Evolutionary conservation across 306 rosid species (phyloP).

Genomic region (Vigna trinervia): DNA sequence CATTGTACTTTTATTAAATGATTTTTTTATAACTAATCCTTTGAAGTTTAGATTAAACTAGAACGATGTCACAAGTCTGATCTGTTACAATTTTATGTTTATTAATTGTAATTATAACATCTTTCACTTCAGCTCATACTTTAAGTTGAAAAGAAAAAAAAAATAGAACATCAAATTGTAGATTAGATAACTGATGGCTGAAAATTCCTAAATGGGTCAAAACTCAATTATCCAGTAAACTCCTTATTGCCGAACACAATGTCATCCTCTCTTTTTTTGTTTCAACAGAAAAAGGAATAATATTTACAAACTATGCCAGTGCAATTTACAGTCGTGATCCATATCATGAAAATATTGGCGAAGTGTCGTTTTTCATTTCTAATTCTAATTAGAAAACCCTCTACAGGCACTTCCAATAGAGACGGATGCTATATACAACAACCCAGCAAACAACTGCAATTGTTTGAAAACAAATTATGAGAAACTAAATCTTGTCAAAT

Average conservation of each 20-base stretch:
- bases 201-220: neutral
- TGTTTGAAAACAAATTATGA: constrained; percentile 14
- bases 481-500: constrained; percentile 2
- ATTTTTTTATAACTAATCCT: too few relatives aligned
- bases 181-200: too few relatives aligned
- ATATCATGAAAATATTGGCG: neutral
- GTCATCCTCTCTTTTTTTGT: neutral
- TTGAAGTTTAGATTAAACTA: too few relatives aligned
- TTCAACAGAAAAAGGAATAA: neutral
- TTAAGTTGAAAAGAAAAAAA: too few relatives aligned
- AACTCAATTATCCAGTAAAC: neutral
- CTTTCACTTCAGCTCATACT: too few relatives aligned
- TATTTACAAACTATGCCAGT: constrained; percentile 4
- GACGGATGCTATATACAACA: neutral
- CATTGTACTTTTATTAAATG: too few relatives aligned
- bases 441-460: constrained; percentile 1
- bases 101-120: too few relatives aligned
- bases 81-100: too few relatives aligned
- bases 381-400: neutral
- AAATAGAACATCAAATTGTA: too few relatives aligned
- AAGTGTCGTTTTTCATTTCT: constrained; percentile 12
- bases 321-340: constrained; percentile 19
- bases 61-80: too few relatives aligned
- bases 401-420: neutral
- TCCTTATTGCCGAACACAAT: neutral